Conservation (phyloP, 352 stramenopile species). For the Phytophthora pseudosyringae region DNA sequence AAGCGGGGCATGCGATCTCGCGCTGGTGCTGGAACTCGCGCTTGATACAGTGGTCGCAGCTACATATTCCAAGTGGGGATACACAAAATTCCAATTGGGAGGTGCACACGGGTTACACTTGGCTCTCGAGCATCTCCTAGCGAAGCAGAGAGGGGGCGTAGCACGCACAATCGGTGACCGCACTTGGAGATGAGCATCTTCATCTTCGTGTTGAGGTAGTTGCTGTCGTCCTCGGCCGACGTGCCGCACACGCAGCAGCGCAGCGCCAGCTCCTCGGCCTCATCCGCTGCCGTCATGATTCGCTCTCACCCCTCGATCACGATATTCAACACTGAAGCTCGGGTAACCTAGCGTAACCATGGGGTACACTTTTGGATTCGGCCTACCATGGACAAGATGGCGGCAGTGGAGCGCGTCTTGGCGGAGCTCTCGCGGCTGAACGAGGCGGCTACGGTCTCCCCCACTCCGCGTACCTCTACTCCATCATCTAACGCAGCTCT, state of each 20-base stretch:
- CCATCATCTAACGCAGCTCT: constrained; percentile 31
- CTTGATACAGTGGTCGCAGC: constrained; percentile 88
- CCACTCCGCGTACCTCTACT: background rate
- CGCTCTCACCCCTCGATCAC: constrained; percentile 1
- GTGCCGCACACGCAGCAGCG: constrained; percentile 91
- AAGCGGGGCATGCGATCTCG: constrained; percentile 84
- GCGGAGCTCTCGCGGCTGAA: constrained; percentile 49
- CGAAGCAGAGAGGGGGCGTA: background rate
- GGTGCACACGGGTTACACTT: constrained; percentile 11
- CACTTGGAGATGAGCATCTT: constrained; percentile 94
- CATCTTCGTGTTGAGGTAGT: constrained; percentile 93
- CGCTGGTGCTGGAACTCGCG: constrained; percentile 89
- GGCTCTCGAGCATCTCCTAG: background rate
- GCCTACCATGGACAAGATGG: constrained; percentile 22
- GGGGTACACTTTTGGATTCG: background rate
- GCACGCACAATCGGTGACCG: constrained; percentile 86
- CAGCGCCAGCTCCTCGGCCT: constrained; percentile 77
- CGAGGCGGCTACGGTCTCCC: background rate
- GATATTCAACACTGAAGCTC: background rate
- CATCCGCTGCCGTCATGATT: constrained; percentile 46
- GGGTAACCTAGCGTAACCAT: background rate
- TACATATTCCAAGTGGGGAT: constrained; percentile 24
- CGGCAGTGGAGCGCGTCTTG: constrained; percentile 45
- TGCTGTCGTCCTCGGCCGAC: constrained; percentile 84
- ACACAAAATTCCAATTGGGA: constrained; percentile 5